Evolutionary conservation across 176 grass and related monocot genomes (phyloP).

Genomic region (Neostapfia colusana): DNA sequence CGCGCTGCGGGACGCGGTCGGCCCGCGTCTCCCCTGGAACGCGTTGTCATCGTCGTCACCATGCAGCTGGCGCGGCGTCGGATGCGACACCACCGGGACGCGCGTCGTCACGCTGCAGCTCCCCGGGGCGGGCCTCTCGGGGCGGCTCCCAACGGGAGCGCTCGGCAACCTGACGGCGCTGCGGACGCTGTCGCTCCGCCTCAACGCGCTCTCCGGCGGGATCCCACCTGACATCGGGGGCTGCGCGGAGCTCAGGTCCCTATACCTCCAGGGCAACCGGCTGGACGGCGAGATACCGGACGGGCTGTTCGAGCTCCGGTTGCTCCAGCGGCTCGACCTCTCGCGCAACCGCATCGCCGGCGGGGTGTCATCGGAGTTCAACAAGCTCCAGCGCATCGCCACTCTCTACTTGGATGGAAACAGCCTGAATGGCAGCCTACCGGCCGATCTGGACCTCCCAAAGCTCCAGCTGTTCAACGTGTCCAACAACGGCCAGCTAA

Average conservation of each 20-base stretch:
- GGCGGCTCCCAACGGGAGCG: conserved; percentile 34
- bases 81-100: conserved; percentile 26
- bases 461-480: conserved; percentile 60
- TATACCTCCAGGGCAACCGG: conserved; percentile 52
- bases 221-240: conserved; percentile 62
- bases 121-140: conserved; percentile 38
- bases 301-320: conserved; percentile 45
- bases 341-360: conserved; percentile 45
- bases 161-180: conserved; percentile 77
- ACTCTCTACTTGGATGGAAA: conserved; percentile 60
- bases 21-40: conserved; percentile 42
- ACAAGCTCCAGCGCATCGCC: conserved; percentile 43
- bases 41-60: conserved; percentile 23
- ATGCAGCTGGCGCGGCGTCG: conserved; percentile 72
- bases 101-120: conserved; percentile 60
- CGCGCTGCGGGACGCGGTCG: conserved; percentile 52
- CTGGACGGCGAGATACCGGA: conserved; percentile 53
- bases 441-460: conserved; percentile 38
- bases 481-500: conserved; percentile 50
- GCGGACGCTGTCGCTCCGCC: conserved; percentile 50
- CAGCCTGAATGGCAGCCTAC: conserved; percentile 50
- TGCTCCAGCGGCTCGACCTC: conserved; percentile 62
- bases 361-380: conserved; percentile 44
- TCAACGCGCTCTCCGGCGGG: conserved; percentile 61
- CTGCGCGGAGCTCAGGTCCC: conserved; percentile 41